A percentile compares a stretch with the other conserved stretches of the same genome.
Conservation (phyloP, 2,329 filamentous ascomycete genomes). For the Pseudogymnoascus sp. region DNA sequence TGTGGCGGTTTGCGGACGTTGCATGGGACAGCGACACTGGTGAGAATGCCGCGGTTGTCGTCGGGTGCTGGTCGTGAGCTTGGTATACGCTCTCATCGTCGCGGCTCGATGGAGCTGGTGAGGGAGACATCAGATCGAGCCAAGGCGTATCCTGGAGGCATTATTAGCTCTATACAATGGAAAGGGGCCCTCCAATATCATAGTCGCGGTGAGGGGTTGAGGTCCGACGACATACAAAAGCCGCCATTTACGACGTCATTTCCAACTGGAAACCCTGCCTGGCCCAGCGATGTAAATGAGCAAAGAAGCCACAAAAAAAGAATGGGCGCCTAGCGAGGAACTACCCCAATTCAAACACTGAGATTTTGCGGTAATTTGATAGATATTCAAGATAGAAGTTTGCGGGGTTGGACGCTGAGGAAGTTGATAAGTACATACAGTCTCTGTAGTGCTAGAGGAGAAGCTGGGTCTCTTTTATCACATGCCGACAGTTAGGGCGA, state of each 20-base stretch:
- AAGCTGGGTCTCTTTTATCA: not conserved
- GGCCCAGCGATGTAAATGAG: not conserved
- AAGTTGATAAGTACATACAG: not conserved
- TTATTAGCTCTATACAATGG: conserved; percentile 12
- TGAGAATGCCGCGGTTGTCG: conserved; percentile 85
- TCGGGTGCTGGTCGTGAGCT: conserved; percentile 39
- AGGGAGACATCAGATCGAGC: conserved; percentile 28
- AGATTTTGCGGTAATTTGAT: not conserved
- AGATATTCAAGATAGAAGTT: not conserved
- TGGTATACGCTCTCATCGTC: conserved; percentile 22
- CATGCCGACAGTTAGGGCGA: conserved; percentile 1
- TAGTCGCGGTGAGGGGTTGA: not conserved
- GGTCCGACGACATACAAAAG: conserved; percentile 24
- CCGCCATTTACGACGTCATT: conserved; percentile 31
- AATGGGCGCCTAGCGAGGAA: not conserved
- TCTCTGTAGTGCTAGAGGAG: not conserved
- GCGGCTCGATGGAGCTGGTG: conserved; percentile 22
- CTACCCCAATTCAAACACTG: not conserved
- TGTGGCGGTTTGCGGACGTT: conserved; percentile 60
- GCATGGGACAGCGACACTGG: conserved; percentile 64
- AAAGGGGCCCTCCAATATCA: not conserved
- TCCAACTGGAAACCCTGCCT: conserved; percentile 12
- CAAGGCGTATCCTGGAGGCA: conserved; percentile 28
- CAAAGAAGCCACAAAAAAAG: not conserved
- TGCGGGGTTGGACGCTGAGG: not conserved